phyloP scores from a whole-genome alignment of 805 yeast species.

The Starmerella riodocensis region DNA sequence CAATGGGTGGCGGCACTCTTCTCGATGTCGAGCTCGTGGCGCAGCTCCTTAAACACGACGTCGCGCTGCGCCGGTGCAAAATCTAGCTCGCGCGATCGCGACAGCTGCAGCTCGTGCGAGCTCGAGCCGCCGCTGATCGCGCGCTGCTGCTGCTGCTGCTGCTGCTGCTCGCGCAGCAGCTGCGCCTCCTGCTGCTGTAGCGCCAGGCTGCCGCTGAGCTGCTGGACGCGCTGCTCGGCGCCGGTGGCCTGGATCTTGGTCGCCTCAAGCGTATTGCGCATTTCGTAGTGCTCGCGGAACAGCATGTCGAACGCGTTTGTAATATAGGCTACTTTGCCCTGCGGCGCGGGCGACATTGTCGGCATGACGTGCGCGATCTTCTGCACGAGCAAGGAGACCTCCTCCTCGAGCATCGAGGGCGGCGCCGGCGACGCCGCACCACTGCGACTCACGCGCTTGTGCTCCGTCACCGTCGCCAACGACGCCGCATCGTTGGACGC shows the following conservation, averaged over 20 bases:
- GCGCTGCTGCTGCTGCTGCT: neutral
- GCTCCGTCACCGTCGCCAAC: conserved; percentile 9
- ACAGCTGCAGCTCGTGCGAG: neutral
- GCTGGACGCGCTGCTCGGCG: conserved; percentile 16
- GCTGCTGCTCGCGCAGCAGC: neutral
- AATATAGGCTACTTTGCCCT: conserved; percentile 12
- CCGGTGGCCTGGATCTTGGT: conserved; percentile 14
- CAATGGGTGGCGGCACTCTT: conserved; percentile 20
- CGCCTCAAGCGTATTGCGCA: conserved; percentile 14
- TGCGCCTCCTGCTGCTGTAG: too few species aligned
- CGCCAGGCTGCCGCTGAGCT: too few species aligned
- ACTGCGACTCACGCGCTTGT: neutral
- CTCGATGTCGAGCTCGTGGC: conserved; percentile 14
- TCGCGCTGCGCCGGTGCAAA: too few species aligned
- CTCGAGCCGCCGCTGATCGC: neutral
- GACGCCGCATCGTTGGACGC: conserved; percentile 3
- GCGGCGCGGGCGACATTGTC: conserved; percentile 14
- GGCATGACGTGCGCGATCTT: conserved; percentile 14
- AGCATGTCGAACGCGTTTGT: conserved; percentile 14
- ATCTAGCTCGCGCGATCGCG: too few species aligned
- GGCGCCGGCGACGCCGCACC: neutral
- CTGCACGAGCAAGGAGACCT: conserved; percentile 12
- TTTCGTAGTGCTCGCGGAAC: conserved; percentile 13
- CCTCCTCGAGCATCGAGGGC: conserved; percentile 4
- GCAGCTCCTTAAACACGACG: conserved; percentile 5